Percentiles rank a stretch among this genome's conserved stretches.
Conservation (phyloP, 2,329 filamentous ascomycete species). For the Aureobasidium sp. region DNA sequence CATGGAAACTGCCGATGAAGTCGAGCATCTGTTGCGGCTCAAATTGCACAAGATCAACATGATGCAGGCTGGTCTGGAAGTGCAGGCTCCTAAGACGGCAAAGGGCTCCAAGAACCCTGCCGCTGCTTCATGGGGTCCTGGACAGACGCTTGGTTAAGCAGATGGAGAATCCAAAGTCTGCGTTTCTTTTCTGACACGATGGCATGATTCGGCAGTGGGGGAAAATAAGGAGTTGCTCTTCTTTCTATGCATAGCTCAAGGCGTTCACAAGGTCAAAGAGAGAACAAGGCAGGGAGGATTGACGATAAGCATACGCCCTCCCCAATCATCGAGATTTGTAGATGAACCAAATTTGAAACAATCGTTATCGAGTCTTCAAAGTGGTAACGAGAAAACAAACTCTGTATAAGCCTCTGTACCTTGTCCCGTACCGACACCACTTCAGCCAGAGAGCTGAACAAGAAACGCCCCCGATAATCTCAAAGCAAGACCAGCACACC, state of each 20-base stretch:
- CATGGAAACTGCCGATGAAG: conserved; percentile 60
- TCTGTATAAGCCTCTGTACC: too few species aligned
- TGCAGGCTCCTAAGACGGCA: conserved; percentile 18
- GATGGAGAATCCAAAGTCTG: not conserved
- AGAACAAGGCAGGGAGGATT: not conserved
- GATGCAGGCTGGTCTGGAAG: conserved; percentile 64
- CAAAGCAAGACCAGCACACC: not conserved
- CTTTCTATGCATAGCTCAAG: conserved; percentile 12
- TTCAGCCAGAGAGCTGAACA: not conserved
- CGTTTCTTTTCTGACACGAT: not conserved
- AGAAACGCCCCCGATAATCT: not conserved
- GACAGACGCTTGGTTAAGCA: not conserved
- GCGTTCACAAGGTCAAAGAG: not conserved
- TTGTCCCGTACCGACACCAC: not conserved
- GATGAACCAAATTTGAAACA: not conserved
- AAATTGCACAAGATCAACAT: conserved; percentile 73
- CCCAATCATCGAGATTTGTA: not conserved
- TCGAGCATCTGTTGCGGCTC: conserved; percentile 68
- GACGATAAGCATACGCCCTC: not conserved
- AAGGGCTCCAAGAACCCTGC: conserved; percentile 10
- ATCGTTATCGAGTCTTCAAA: too few species aligned
- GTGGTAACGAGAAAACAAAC: too few species aligned
- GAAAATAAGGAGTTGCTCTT: not conserved
- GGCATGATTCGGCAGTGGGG: not conserved
- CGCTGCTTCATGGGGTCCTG: conserved; percentile 1